Evolutionary conservation across 2,329 filamentous ascomycete species (phyloP), one percentile per base, ranked within the genome.

Genomic region (Epicoccum sorghinum): DNA sequence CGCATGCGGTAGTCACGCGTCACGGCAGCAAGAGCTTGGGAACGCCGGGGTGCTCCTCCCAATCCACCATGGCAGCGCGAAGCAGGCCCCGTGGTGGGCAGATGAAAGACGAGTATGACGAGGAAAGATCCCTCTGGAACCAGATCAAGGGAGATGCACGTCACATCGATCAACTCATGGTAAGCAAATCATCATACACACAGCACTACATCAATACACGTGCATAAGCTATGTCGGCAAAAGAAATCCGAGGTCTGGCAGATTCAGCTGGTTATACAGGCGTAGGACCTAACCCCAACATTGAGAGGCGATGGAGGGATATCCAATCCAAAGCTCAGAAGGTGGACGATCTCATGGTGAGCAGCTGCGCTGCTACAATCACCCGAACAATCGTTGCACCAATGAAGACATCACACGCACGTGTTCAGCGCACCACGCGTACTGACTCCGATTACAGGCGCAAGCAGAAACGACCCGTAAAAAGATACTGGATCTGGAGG

Each of bases 61-160:
- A 43, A 18, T 18, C 38, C 55, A 64, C 32, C 9, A 81, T 81
- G 79, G 78, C 79, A 37, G 74, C 75, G 43, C 77, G 79, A 42
- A 80, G 73, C 63, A 68, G 79, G 59, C 72, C 72, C 39, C 74
- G 78, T 58, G 60, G 70, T 59, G 66, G 77, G 57, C 64, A 78
- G 52, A 72, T 73, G 61, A 80, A 80, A 58, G 78, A 81, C 52
- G 79, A 82, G 55, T 75, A 79, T 39, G 79, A 81, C 49, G 79
- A 82, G 64, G 79, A 82, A 65, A 72, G 78, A 29, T 71, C 77
- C 13, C 65, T 82, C 48, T 82, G 80, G 80, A 78, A 76, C 47
- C 74, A 77, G 54, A 79, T 82, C 53, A 74, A 74, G 46, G 70
- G 72, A 37, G 77, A 79, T 58, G 78, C 75, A 5, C 77, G 75